A percentile compares a stretch with the other conserved stretches of the same genome.
These are phyloP conservation scores for Citrus maxima DNA, from an alignment of 345 rosid species.

Conservation along the genomic window DNA sequence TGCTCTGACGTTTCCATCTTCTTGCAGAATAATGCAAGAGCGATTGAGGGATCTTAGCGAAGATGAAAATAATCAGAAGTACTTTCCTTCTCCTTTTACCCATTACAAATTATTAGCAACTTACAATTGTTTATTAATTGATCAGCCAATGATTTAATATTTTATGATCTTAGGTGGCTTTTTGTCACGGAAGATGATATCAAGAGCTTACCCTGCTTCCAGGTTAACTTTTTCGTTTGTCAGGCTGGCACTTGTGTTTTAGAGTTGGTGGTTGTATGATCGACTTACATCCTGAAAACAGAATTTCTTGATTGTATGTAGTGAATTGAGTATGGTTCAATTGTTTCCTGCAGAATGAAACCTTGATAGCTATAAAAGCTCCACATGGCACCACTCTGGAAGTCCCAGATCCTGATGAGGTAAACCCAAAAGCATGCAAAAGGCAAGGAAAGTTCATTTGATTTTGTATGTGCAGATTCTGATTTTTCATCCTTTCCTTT, in stretches of 20 bases:
- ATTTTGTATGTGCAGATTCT: not conserved
- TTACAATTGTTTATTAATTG: not conserved
- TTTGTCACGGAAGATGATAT: slow-evolving; percentile 97
- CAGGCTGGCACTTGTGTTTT: not conserved
- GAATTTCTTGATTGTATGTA: not conserved
- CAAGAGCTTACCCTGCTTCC: slow-evolving; percentile 87
- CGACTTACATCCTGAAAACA: not conserved
- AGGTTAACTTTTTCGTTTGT: slow-evolving; percentile 42
- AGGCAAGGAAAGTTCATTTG: not conserved
- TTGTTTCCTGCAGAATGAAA: slow-evolving; percentile 66
- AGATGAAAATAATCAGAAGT: slow-evolving; percentile 85
- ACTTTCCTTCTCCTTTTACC: slow-evolving; percentile 20
- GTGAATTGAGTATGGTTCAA: slow-evolving; percentile 1
- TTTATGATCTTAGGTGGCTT: slow-evolving; percentile 61
- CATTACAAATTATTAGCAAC: not conserved
- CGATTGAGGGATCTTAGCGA: slow-evolving; percentile 80
- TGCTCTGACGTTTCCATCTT: slow-evolving; percentile 31
- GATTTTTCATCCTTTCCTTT: slow-evolving; percentile 4
- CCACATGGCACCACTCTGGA: slow-evolving; percentile 99
- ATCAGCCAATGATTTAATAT: slow-evolving; percentile 15
- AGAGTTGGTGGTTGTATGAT: slow-evolving; percentile 3
- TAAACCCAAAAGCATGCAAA: slow-evolving; percentile 31
- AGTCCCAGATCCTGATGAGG: slow-evolving; percentile 99
- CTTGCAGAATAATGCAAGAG: slow-evolving; percentile 84
- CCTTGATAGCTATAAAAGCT: slow-evolving; percentile 91